A percentile compares a stretch with the other conserved stretches of the same genome.
These are phyloP conservation scores for Ganoderma resinaceum DNA, from an alignment of 1,284 basidiomycete genomes.

Conservation along the genomic window DNA sequence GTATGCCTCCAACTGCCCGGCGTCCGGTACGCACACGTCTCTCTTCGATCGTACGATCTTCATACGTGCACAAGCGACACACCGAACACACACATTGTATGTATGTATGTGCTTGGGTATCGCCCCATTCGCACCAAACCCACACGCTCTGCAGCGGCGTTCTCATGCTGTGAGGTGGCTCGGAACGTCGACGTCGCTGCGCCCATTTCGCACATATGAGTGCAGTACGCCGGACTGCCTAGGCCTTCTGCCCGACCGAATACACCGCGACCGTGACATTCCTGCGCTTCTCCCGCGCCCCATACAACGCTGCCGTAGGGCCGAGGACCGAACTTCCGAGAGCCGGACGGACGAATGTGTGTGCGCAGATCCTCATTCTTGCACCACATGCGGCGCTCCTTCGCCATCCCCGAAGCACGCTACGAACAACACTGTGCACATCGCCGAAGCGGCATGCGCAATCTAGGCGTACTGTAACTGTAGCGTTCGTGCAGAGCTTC, in stretches of 20 bases:
- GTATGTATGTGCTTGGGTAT: background rate
- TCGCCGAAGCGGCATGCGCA: background rate
- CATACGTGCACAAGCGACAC: background rate
- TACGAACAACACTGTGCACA: background rate
- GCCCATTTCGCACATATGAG: background rate
- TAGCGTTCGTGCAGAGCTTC: too few species aligned
- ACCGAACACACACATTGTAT: background rate
- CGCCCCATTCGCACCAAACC: background rate
- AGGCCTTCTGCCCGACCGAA: background rate
- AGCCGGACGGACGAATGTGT: background rate
- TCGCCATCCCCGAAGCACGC: background rate
- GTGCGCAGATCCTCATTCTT: slow-evolving; percentile 1
- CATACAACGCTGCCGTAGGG: background rate
- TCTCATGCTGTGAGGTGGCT: background rate
- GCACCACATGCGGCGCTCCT: background rate
- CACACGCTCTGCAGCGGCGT: background rate
- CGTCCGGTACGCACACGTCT: background rate
- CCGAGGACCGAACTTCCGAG: slow-evolving; percentile 6
- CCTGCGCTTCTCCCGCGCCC: background rate
- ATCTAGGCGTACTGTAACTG: background rate
- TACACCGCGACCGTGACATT: too few species aligned
- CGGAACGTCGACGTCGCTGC: background rate
- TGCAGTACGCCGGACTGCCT: background rate
- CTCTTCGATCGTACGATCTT: slow-evolving; percentile 1
- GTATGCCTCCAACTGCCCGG: background rate